Conservation (phyloP, 495 filamentous ascomycete species). For the Podospora sp. region DNA sequence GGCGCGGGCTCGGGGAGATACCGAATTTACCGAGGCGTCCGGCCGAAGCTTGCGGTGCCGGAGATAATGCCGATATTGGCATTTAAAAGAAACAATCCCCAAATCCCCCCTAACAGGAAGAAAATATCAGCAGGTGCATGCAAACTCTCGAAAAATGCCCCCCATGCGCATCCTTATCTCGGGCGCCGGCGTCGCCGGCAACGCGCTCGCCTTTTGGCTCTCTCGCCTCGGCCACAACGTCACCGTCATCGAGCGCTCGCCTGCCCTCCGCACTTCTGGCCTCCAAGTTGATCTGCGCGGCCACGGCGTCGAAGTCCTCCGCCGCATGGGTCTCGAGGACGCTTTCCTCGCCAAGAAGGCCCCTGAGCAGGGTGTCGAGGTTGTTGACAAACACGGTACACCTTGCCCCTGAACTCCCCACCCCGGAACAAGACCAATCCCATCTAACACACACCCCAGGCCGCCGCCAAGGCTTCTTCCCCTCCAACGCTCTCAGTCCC, state of each 20-base stretch:
- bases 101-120: no score
- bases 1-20: no score
- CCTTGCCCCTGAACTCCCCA: no score
- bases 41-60: no score
- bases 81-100: no score
- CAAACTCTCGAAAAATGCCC: neutral
- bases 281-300: slow-evolving; percentile 58
- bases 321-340: slow-evolving; percentile 54
- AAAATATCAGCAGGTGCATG: no score
- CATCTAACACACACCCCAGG: no score
- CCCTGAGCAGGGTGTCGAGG: slow-evolving; percentile 46
- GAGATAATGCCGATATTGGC: no score
- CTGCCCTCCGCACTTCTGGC: slow-evolving; percentile 48
- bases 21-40: no score
- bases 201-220: slow-evolving; percentile 56
- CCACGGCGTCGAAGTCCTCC: slow-evolving; percentile 51
- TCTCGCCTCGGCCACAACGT: slow-evolving; percentile 48
- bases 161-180: slow-evolving; percentile 30
- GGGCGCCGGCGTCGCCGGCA: slow-evolving; percentile 45
- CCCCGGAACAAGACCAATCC: no score
- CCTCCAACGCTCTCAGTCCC: slow-evolving; percentile 32
- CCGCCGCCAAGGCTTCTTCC: slow-evolving; percentile 42
- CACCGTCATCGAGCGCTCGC: slow-evolving; percentile 57
- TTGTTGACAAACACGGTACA: slow-evolving; percentile 42
- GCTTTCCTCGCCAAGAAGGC: slow-evolving; percentile 43